Evolutionary conservation across 306 rosid genomes (phyloP).

Genomic region (Cajanus cajan): DNA sequence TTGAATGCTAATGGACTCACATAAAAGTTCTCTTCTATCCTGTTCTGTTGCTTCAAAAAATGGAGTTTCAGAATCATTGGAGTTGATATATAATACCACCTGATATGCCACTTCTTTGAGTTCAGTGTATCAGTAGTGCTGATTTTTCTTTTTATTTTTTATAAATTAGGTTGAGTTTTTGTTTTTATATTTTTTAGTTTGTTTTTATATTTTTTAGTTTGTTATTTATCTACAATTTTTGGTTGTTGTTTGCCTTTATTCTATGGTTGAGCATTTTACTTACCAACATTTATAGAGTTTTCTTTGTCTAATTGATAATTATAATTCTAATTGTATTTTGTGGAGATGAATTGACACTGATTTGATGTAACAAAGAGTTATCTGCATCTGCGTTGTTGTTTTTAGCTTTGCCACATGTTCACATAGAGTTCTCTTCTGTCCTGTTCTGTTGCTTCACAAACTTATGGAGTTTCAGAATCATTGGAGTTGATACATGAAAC

Average conservation of each 20-base stretch:
- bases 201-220: too few relatives aligned
- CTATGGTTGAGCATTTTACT: too few relatives aligned
- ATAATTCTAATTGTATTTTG: too few relatives aligned
- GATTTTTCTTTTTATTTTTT: not conserved
- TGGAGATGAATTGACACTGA: too few relatives aligned
- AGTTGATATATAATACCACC: slow-evolving; percentile 36
- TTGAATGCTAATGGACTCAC: slow-evolving; percentile 73
- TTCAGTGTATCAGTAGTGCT: not conserved
- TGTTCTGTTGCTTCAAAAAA: slow-evolving; percentile 39
- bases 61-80: slow-evolving; percentile 48
- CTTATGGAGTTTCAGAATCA: slow-evolving; percentile 43
- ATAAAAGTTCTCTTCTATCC: slow-evolving; percentile 28
- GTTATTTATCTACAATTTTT: too few relatives aligned
- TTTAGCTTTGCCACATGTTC: not conserved
- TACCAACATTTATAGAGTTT: too few relatives aligned
- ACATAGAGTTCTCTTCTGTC: slow-evolving; percentile 30
- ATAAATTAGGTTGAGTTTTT: too few relatives aligned
- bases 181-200: too few relatives aligned
- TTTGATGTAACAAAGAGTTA: too few relatives aligned
- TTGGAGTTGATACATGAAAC: slow-evolving; percentile 43
- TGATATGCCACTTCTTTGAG: not conserved
- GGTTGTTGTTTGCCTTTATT: too few relatives aligned
- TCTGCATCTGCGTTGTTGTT: not conserved
- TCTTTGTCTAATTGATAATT: too few relatives aligned
- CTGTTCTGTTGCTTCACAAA: slow-evolving; percentile 38